A percentile compares a stretch with the other conserved stretches of the same genome.
phyloP scores from a whole-genome alignment of 2,329 filamentous ascomycete genomes.

The Helminthosporium solani region DNA sequence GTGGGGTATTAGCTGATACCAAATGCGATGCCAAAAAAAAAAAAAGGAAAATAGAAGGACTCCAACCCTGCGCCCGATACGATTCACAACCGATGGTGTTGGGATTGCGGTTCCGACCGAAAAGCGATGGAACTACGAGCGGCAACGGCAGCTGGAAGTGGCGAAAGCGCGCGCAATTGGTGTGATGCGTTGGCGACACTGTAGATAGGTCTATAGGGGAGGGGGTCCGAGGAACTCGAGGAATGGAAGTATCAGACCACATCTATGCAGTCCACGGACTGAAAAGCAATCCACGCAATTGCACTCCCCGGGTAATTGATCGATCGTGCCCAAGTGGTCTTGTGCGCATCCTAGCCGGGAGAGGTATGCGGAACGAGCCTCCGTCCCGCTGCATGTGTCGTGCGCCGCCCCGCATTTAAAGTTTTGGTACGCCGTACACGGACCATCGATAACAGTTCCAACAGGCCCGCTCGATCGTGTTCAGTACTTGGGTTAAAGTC shows the following conservation, averaged over 20 bases:
- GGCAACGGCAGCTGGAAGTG: background rate
- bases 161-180: background rate
- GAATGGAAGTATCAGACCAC: background rate
- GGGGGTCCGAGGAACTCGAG: background rate
- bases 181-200: background rate
- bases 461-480: too few species aligned
- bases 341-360: constrained; percentile 7
- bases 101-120: too few species aligned
- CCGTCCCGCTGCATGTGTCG: constrained; percentile 7
- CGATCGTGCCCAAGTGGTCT: background rate
- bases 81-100: too few species aligned
- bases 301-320: background rate
- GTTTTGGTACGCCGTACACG: too few species aligned
- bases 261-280: background rate
- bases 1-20: background rate
- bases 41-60: background rate
- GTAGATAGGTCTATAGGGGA: too few species aligned
- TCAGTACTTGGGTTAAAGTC: too few species aligned
- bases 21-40: background rate
- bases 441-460: too few species aligned
- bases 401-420: constrained; percentile 1
- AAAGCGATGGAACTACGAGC: background rate
- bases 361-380: constrained; percentile 13
- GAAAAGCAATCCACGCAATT: background rate
- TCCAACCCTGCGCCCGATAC: too few species aligned